Conservation (phyloP, 2,329 filamentous ascomycete genomes). For the Phialocephala subalpina region DNA sequence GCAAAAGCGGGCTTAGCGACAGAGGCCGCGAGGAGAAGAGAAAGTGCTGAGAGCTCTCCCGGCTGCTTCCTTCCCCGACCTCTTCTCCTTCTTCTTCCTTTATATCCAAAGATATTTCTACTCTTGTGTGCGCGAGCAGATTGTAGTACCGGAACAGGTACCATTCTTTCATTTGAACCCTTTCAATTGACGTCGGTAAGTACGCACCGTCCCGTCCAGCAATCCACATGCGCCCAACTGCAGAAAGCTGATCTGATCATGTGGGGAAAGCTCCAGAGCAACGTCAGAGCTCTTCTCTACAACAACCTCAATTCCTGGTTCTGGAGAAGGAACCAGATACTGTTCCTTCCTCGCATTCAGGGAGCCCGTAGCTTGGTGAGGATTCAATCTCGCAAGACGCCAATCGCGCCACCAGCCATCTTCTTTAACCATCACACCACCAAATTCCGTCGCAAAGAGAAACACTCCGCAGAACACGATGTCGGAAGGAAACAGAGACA, state of each 20-base stretch:
- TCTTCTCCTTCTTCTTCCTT: conserved; percentile 6
- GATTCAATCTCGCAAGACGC: neutral
- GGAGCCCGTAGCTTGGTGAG: neutral
- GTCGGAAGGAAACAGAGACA: conserved; percentile 60
- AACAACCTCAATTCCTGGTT: neutral
- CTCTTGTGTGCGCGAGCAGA: neutral
- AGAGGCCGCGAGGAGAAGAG: neutral
- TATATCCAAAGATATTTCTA: conserved; percentile 8
- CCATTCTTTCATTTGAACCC: conserved; percentile 1
- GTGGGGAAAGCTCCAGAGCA: conserved; percentile 25
- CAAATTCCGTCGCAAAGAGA: conserved; percentile 3
- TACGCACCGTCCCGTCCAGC: conserved; percentile 10
- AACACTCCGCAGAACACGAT: conserved; percentile 24
- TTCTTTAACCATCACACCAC: conserved; percentile 12
- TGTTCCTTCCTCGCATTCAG: conserved; percentile 2
- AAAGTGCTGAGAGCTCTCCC: neutral
- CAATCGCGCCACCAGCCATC: conserved; percentile 9
- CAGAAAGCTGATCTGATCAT: conserved; percentile 22
- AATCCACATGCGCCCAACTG: conserved; percentile 3
- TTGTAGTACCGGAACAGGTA: neutral
- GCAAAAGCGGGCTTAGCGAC: neutral
- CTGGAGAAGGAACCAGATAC: neutral
- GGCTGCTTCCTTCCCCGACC: conserved; percentile 5
- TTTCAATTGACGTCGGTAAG: conserved; percentile 16
- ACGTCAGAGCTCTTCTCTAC: conserved; percentile 21